Evolutionary conservation across 768 basidiomycete species (phyloP), one percentile per base, ranked within the genome.

Genomic region (Boletus sp.): DNA sequence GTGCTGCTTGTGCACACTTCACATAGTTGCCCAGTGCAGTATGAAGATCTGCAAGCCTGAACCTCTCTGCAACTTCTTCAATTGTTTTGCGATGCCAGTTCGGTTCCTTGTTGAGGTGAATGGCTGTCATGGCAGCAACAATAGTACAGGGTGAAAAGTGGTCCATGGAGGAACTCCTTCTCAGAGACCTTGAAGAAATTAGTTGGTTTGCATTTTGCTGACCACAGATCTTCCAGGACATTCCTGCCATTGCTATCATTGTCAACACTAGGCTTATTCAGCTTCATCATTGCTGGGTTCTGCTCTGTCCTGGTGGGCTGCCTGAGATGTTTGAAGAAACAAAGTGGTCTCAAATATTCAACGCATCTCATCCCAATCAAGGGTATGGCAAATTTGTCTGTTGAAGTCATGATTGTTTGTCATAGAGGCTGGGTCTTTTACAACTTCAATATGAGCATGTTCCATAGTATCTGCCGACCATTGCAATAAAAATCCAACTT

Each of bases 391-490:
- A 12, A 52, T 45, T 5, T 52, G 52, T 1, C 4, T 1, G 18
- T 37, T 12, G n/a, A 46, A 53, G 11, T 36, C 18, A 14, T 46
- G 35, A 3, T 53, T 12, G n/a, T 53, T 53, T n/a, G 35, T 53
- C 28, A 28, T 42, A 61, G 72, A 57, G 49, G 62, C 9, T 42
- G 40, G 32, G 18, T 48, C 47, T 32, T 48, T 48, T 10, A 48
- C 11, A 1, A 35, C 47, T 24, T 48, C 18, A 3, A 29, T 53
- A 28, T 53, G 52, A 1, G 52, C 12, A 7, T 54, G 52, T 30
- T 54, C 36, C 52, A n/a, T n/a, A n/a, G n/a, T n/a, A n/a, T n/a
- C n/a, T n/a, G n/a, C n/a, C n/a, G n/a, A n/a, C n/a, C n/a, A 53
- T 6, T 54, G 52, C 8, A 54, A 35, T 20, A 52, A 36, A 18